Evolutionary conservation across 1,284 basidiomycete genomes (phyloP), one percentile per base, ranked within the genome.

Genomic region (Puccinia novopanici): DNA sequence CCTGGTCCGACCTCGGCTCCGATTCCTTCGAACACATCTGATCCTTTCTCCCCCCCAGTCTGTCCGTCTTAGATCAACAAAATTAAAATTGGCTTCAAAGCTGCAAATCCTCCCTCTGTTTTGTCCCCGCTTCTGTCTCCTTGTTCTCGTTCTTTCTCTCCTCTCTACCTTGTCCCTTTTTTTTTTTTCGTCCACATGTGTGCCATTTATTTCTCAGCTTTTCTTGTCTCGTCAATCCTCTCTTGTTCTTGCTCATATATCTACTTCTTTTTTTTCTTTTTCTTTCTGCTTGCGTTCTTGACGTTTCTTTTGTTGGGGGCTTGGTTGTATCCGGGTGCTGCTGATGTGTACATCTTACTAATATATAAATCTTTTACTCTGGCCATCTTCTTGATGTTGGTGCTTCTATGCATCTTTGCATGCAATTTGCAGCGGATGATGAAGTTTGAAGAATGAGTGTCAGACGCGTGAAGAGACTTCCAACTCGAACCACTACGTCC

Each of bases 1-100:
- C 42, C 70, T 72, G 70, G 70, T 72, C 70, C 17, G 50, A 72
- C 27, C 34, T 72, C 3, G 70, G 70, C 70, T 37, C 70, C 8
- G 70, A 72, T 4, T 34, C 50, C 50, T 72, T 72, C 45, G 70
- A 72, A 54, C 54, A 19, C 22, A 54, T 72, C 34, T 72, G 42
- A 67, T 10, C 37, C 61, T 34, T 63, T 13, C 24, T 12, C 10
- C 55, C 61, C n/a, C 37, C 17, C 30, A 37, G 8, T 37, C 24
- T 30, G 30, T 19, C 30, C 27, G 5, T 57, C 5, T 30, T 17
- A 27, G 10, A 57, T 22, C 15, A 8, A 19, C 13, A 55, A 55
- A 55, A 24, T 2, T 30, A 57, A 57, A 54, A n/a, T n/a, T n/a
- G n/a, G n/a, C n/a, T n/a, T n/a, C n/a, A n/a, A 54, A n/a, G 22